Conservation (phyloP, 2,329 filamentous ascomycete species). For the Talaromyces sp. region DNA sequence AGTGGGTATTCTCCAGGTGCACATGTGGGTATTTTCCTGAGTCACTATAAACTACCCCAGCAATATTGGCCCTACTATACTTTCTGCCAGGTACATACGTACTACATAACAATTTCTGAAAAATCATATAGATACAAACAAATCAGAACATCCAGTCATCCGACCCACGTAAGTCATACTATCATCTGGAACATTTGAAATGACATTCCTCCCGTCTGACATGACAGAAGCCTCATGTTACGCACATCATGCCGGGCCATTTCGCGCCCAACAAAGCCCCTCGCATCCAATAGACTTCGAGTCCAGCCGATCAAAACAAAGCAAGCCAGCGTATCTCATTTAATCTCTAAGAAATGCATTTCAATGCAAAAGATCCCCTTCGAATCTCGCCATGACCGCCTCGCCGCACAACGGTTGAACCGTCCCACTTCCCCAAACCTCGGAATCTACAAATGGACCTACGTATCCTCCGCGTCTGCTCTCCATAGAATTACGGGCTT, state of each 20-base stretch:
- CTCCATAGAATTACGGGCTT: constrained; percentile 79
- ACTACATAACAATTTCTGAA: too few species aligned
- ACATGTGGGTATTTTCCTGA: background rate
- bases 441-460: constrained; percentile 75
- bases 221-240: background rate
- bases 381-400: constrained; percentile 34
- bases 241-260: background rate
- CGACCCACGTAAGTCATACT: too few species aligned
- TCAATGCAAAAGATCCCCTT: background rate
- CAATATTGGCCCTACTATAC: background rate
- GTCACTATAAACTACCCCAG: too few species aligned
- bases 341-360: background rate
- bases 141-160: too few species aligned
- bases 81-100: too few species aligned
- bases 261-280: background rate
- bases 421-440: constrained; percentile 83
- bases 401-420: constrained; percentile 73
- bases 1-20: constrained; percentile 1
- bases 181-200: too few species aligned
- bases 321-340: too few species aligned
- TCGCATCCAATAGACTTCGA: background rate
- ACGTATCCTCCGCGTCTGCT: constrained; percentile 74
- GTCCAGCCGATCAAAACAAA: background rate
- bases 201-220: background rate
- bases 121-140: too few species aligned